A percentile compares a stretch with the other conserved stretches of the same genome.
These are phyloP conservation scores for Xylariaceae sp. DNA, from an alignment of 2,329 filamentous ascomycete species.

Conservation along the genomic window DNA sequence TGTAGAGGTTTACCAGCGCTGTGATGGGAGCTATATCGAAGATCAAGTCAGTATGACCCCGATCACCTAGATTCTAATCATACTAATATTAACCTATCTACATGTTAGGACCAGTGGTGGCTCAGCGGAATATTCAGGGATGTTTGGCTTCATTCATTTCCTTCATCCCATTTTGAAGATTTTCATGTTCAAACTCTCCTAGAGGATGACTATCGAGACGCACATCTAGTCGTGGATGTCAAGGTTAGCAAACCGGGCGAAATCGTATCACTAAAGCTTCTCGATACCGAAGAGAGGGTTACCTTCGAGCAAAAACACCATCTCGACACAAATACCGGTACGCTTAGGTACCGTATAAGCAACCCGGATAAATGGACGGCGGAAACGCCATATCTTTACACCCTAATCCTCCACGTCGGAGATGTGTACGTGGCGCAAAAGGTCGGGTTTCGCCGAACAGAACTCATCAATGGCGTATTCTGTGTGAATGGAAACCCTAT, in stretches of 20 bases:
- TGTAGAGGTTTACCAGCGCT: conserved; percentile 68
- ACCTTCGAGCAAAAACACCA: conserved; percentile 28
- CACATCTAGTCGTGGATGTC: conserved; percentile 46
- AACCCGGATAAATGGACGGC: conserved; percentile 64
- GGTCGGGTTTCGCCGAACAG: conserved; percentile 60
- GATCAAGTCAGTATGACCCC: conserved; percentile 44
- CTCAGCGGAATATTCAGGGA: conserved; percentile 65
- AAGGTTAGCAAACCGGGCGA: conserved; percentile 38
- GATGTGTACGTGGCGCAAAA: conserved; percentile 45
- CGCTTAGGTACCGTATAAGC: conserved; percentile 38
- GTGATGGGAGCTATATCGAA: conserved; percentile 68
- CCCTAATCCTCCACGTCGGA: conserved; percentile 39
- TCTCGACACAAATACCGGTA: conserved; percentile 38
- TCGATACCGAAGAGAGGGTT: conserved; percentile 34
- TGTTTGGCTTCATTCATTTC: conserved; percentile 61
- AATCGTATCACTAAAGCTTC: conserved; percentile 34
- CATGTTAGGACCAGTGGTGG: conserved; percentile 60
- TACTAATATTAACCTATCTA: conserved; percentile 5
- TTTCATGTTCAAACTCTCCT: conserved; percentile 54
- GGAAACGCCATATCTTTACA: conserved; percentile 62
- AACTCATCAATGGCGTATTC: conserved; percentile 58
- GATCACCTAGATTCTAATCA: background rate
- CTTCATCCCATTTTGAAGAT: conserved; percentile 51
- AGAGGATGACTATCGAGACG: conserved; percentile 51
- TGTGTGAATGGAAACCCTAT: conserved; percentile 62